These are phyloP conservation scores for Cunninghamia lanceolata DNA, from an alignment of 75 land plant species.

Conservation along the genomic window DNA sequence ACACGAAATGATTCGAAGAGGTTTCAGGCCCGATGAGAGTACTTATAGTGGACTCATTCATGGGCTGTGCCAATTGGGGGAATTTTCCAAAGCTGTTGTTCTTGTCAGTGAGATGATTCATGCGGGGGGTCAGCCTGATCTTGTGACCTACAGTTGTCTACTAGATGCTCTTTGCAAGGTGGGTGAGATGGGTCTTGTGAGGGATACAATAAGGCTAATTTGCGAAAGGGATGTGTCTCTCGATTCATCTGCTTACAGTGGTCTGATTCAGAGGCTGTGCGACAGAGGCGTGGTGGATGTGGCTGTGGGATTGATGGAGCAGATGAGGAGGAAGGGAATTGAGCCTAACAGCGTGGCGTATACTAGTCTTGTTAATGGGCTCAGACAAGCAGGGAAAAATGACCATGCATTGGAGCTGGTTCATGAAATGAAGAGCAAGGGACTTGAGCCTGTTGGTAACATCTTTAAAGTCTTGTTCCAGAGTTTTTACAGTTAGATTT, in stretches of 20 bases:
- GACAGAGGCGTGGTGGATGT: slow-evolving; percentile 1
- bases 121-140: slow-evolving; percentile 12
- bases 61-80: slow-evolving; percentile 22
- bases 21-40: slow-evolving; percentile 18
- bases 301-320: slow-evolving; percentile 14
- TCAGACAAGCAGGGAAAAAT: slow-evolving; percentile 14
- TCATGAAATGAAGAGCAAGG: slow-evolving; percentile 17
- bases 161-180: slow-evolving; percentile 15
- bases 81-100: slow-evolving; percentile 10
- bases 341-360: slow-evolving; percentile 30
- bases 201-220: neutral
- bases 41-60: slow-evolving; percentile 31
- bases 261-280: slow-evolving; percentile 17
- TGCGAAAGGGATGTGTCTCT: neutral
- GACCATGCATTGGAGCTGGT: slow-evolving; percentile 18
- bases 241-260: slow-evolving; percentile 10
- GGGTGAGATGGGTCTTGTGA: slow-evolving; percentile 14
- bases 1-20: slow-evolving; percentile 24
- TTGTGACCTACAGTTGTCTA: slow-evolving; percentile 9
- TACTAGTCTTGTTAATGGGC: slow-evolving; percentile 29
- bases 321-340: slow-evolving; percentile 20
- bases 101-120: slow-evolving; percentile 21
- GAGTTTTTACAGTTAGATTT: neutral
- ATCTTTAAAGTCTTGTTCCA: slow-evolving; percentile 19
- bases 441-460: slow-evolving; percentile 27